Percentiles rank a stretch among this genome's conserved stretches.
Evolutionary conservation across 768 basidiomycete genomes (phyloP).

Genomic region (Pseudohyphozyma bogoriensis): DNA sequence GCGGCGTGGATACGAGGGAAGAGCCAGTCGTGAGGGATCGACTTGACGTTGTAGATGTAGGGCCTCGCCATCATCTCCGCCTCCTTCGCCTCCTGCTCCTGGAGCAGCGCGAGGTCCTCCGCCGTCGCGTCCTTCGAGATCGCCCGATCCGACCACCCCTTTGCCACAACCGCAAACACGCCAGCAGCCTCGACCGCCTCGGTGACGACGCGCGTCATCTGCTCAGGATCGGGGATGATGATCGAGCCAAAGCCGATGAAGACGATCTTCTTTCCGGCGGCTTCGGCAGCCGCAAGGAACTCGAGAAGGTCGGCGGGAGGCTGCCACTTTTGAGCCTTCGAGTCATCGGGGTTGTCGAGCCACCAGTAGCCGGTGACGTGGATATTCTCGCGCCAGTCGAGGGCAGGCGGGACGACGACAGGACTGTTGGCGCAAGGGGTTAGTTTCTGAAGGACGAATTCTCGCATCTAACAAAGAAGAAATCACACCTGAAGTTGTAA

Average conservation of each 20-base stretch:
- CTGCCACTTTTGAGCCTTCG: slow-evolving; percentile 64
- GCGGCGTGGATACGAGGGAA: slow-evolving; percentile 91
- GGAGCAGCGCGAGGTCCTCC: slow-evolving; percentile 37
- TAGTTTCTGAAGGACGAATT: background rate
- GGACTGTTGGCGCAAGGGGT: too few relatives aligned
- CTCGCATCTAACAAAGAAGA: background rate
- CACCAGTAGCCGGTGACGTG: slow-evolving; percentile 96
- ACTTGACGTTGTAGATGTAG: slow-evolving; percentile 72
- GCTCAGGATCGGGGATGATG: slow-evolving; percentile 85
- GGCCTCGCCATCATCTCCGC: slow-evolving; percentile 60
- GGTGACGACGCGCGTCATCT: slow-evolving; percentile 82
- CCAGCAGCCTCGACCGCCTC: slow-evolving; percentile 79
- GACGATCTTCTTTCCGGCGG: slow-evolving; percentile 72
- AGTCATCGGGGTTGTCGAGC: slow-evolving; percentile 82
- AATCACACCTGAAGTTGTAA: slow-evolving; percentile 73
- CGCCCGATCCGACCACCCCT: slow-evolving; percentile 93
- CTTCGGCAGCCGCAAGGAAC: slow-evolving; percentile 72
- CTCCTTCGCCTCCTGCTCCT: slow-evolving; percentile 47
- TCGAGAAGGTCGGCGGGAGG: slow-evolving; percentile 67
- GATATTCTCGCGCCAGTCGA: slow-evolving; percentile 99
- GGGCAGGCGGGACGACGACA: slow-evolving; percentile 73
- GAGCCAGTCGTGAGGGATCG: slow-evolving; percentile 65
- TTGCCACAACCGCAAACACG: slow-evolving; percentile 85
- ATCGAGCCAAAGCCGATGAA: slow-evolving; percentile 98
- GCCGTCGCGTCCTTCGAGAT: slow-evolving; percentile 46